Base-by-base conservation (phyloP, 2,329 filamentous ascomycete genomes). In the Dryadomyces quercus-mongolicae region DNA sequence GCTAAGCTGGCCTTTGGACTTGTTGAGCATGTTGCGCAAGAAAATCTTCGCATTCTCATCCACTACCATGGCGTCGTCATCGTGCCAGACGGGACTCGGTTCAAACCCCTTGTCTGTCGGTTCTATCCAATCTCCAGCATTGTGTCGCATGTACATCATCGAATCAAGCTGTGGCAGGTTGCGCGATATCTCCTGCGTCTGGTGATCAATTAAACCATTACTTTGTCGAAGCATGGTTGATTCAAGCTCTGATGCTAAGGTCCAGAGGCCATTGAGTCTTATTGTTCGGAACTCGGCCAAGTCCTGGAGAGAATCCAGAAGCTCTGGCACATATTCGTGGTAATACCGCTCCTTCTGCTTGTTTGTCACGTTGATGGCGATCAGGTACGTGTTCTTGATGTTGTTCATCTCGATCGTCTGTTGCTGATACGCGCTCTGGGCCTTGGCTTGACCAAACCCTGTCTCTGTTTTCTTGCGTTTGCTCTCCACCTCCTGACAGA, bases 301-400 rank as follows among this genome's bases (percentile, higher is more conserved):
- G 62, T 96, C 90, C 73, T 98, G 93, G 55, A 98, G 71, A 62
- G 91, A 91, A 70, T 97, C 88, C 66, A 98, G 78, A 56, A 97
- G 72, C 65, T 97, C 93, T 9, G 93, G 93, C 20, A 98, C 78
- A 67, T 97, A 97, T 68, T 96, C 90, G 66, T 97, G 86, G 65
- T 95, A 98, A 73, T 97, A 97, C 65, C 85, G 88, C 66, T 96
- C 90, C 73, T 97, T 98, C 65, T 95, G 85, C 72, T 93, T 95
- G 71, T 98, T 98, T 38, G 91, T 94, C 56, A 97, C 88, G 66
- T 95, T 95, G 72, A 98, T 95, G 57, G 83, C 80, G 64, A 98
- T 95, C 57, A 98, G 74, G 66, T 98, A 98, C n/a, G 87, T 90
- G 68, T 98, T 98, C 75, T 98, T 98, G 67, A 86, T 80, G 66